phyloP scores from a whole-genome alignment of 2,329 filamentous ascomycete genomes.

The Trichoderma sp. region DNA sequence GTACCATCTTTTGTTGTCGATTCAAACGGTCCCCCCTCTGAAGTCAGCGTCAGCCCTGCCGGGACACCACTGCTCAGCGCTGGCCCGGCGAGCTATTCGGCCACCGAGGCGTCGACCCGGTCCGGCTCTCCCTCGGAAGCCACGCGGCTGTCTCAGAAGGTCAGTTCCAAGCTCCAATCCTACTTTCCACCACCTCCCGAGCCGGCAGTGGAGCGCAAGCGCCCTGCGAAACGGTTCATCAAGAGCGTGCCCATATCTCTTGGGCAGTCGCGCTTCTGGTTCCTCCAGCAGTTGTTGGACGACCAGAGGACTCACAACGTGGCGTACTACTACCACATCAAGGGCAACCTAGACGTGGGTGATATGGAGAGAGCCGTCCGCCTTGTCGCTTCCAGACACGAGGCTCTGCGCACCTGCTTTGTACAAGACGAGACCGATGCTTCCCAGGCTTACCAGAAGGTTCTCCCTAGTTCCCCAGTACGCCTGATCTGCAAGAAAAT shows the following conservation, averaged over 20 bases:
- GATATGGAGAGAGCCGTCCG: slow-evolving; percentile 36
- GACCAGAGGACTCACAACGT: slow-evolving; percentile 43
- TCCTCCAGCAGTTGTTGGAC: slow-evolving; percentile 33
- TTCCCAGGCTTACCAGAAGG: slow-evolving; percentile 27
- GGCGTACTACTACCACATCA: slow-evolving; percentile 32
- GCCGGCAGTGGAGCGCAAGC: too few species aligned
- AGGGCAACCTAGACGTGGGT: slow-evolving; percentile 32
- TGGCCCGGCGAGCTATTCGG: too few species aligned
- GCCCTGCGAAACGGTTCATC: not conserved
- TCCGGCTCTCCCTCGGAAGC: too few species aligned
- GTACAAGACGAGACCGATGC: slow-evolving; percentile 22
- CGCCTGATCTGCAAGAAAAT: slow-evolving; percentile 29
- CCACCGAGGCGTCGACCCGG: too few species aligned
- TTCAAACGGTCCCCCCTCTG: too few species aligned
- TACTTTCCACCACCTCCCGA: too few species aligned
- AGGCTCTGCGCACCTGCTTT: slow-evolving; percentile 36
- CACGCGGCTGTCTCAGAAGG: not conserved
- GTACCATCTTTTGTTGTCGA: too few species aligned
- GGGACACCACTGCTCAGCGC: too few species aligned
- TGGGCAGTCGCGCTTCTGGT: slow-evolving; percentile 44
- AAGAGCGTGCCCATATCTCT: slow-evolving; percentile 35
- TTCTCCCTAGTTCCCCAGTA: slow-evolving; percentile 28
- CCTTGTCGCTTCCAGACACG: slow-evolving; percentile 31
- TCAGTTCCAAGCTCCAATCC: too few species aligned
- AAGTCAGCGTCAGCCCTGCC: too few species aligned